A percentile compares a stretch with the other conserved stretches of the same genome.
phyloP scores from a whole-genome alignment of 75 land plant species.

The Cupressus sempervirens region DNA sequence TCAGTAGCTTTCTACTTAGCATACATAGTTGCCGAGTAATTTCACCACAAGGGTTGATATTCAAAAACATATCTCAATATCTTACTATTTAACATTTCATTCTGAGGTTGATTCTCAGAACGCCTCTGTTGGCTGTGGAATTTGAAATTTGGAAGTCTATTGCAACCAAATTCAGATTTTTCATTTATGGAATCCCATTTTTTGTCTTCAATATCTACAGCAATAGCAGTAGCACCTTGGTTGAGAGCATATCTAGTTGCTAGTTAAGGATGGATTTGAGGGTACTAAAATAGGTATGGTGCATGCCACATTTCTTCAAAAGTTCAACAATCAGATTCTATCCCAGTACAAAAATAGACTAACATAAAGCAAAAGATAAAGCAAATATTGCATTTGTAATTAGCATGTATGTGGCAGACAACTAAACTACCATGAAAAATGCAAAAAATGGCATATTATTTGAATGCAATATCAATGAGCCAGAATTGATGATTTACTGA shows the following conservation, averaged over 20 bases:
- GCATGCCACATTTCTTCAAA: not conserved
- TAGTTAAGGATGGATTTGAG: conserved; percentile 19
- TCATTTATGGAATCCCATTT: conserved; percentile 1
- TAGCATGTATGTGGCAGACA: not conserved
- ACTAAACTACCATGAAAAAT: not conserved
- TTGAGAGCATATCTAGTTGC: conserved; percentile 77
- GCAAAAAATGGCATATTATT: not conserved
- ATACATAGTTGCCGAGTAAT: not conserved
- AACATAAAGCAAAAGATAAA: not conserved
- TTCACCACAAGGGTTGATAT: not conserved
- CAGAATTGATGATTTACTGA: not conserved
- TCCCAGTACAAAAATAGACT: not conserved
- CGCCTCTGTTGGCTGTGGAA: conserved; percentile 14
- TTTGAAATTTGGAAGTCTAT: conserved; percentile 23
- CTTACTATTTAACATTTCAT: conserved; percentile 2
- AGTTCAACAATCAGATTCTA: not conserved
- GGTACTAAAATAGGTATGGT: not conserved
- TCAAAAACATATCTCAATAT: not conserved
- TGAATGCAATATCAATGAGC: not conserved
- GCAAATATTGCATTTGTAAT: not conserved
- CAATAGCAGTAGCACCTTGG: conserved; percentile 64
- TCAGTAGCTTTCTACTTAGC: not conserved
- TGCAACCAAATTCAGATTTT: conserved; percentile 3
- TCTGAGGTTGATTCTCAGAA: conserved; percentile 10
- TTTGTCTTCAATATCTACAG: conserved; percentile 62